Evolutionary conservation across 1,284 basidiomycete species (phyloP), one percentile per base, ranked within the genome.

Genomic region (Leucoagaricus sp.): DNA sequence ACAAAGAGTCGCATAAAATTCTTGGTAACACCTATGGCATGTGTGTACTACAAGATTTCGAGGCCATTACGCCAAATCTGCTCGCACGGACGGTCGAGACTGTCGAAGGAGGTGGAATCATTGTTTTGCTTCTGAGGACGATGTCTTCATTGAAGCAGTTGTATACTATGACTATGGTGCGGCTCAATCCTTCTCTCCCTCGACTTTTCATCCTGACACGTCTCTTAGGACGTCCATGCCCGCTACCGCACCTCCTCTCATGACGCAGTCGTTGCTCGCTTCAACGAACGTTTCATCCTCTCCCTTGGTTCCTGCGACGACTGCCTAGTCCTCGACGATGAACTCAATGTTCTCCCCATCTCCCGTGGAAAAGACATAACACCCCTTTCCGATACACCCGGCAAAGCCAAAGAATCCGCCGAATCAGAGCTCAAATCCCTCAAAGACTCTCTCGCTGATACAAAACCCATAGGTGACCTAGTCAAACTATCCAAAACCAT

Each of bases 1-100:
- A 97, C 79, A 97, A 96, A 71, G 95, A 98, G 67, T 94, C 94
- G 0, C 87, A 96, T 58, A 96, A 96, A 73, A 94, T 97, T 61
- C 86, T 99, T 29, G 97, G 97, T 66, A 93, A 98, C 70, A 99
- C 97, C 0, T 98, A 92, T 72, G 96, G 96, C 45, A 99, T 99
- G 95, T 89, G 94, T 61, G 86, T 99, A 7, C 77, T 99, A 56
- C 97, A 99, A 75, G 97, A 99, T 69, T 99, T 99, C 65, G 97
- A 99, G 70, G 96, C 97, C 2, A 87, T 99, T 62, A 99, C 97
- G 1, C 97, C 97, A 28, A 99, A 99, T 75, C 76, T 98, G 57
- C 86, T 99, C 28, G 97, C 97, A 4, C 81, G 96, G 50, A 99
- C 97, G 19, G 96, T 99, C 58, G 97, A 99, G 78, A 99, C 97